Evolutionary conservation across 257 asterid species (phyloP), one percentile per base, ranked within the genome.

Genomic region (Solanum clarkiae): DNA sequence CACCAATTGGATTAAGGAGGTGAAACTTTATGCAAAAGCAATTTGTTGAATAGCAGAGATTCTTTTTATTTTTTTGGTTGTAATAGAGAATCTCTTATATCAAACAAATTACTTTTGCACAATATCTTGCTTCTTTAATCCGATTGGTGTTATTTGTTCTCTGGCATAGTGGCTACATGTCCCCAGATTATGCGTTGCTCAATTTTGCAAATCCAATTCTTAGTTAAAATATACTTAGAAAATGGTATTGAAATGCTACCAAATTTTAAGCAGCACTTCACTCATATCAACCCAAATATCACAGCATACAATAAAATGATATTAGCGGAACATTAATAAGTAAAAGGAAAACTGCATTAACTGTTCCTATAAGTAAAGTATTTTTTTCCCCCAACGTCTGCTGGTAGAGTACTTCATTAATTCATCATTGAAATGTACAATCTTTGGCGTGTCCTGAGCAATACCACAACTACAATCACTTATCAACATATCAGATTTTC

Each of bases 121-220:
- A 26, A 22, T 13, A 15, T 24, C 82, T 49, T 22, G 18, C 24
- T 51, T 51, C 63, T 26, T 51, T 15, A 51, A 26, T 15, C 2
- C 8, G 1, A 47, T n/a, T 12, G 36, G 40, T 72, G 40, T n/a
- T 62, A 11, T 49, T 2, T 62, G 10, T 75, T 75, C 22, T 12
- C 36, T 4, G 22, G 17, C 85, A 84, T 60, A 74, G 89, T 47
- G 87, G 89, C 71, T 86, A 88, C n/a, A 88, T 88, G 88, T 70
- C 86, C 59, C 90, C 89, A n/a, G 86, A 88, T 84, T 88, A 88
- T 53, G 89, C 88, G 4, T 3, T 32, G 4, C 49, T 8, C 4
- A 36, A 74, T n/a, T 14, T 74, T 47, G 40, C 40, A 47, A 74
- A 59, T 47, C 60, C 42, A 74, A 22, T 74, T 66, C n/a, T 74